Evolutionary conservation across 108 stramenopile genomes (phyloP).

Genomic region (Schizochytrium sp.): DNA sequence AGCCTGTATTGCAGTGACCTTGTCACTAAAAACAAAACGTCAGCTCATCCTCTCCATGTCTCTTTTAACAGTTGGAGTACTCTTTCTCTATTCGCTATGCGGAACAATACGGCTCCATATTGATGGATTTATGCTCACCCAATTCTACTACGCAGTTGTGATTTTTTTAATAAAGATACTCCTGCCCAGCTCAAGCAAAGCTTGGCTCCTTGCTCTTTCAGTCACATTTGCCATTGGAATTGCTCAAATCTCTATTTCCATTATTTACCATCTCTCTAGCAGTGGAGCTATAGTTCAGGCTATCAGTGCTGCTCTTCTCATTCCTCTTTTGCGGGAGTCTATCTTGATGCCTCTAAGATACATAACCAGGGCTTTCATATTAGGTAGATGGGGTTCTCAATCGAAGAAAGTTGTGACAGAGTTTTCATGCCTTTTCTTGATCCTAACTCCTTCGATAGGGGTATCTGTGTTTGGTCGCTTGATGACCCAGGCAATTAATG

Average conservation of each 20-base stretch:
- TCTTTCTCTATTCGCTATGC: not conserved
- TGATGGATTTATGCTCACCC: not conserved
- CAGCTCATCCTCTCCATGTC: not conserved
- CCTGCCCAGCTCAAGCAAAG: not conserved
- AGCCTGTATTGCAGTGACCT: not conserved
- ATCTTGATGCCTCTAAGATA: slow-evolving; percentile 2
- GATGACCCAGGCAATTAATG: not conserved
- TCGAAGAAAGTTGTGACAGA: not conserved
- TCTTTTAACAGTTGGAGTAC: not conserved
- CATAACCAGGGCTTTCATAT: not conserved
- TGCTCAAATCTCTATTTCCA: not conserved
- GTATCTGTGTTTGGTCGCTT: not conserved
- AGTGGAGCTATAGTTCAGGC: not conserved
- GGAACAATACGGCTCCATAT: not conserved
- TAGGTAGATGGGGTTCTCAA: not conserved
- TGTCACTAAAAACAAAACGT: not conserved
- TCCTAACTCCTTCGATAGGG: not conserved
- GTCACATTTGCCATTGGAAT: not conserved
- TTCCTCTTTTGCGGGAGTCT: not conserved
- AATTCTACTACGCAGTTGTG: not conserved
- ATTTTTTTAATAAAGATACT: not conserved
- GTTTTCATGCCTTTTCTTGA: not conserved
- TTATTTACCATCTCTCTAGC: not conserved
- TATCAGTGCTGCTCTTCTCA: not conserved
- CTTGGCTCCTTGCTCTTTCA: not conserved